Evolutionary conservation across 257 asterid species (phyloP).

Genomic region (Petunia secreta): DNA sequence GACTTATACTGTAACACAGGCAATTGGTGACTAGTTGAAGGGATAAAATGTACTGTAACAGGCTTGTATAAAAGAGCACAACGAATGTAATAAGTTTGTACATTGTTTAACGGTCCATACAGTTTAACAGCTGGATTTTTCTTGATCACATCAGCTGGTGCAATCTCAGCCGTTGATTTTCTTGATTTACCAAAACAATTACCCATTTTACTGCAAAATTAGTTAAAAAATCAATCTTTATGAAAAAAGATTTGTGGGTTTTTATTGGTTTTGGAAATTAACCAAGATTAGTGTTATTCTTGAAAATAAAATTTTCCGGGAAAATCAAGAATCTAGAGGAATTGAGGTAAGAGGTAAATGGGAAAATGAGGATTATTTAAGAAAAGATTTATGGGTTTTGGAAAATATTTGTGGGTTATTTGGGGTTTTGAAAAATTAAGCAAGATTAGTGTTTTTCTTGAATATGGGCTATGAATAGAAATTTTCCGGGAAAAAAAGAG

Average conservation of each 20-base stretch:
- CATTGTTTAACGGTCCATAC: constrained; percentile 67
- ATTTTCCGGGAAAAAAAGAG: not conserved
- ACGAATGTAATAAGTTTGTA: constrained; percentile 75
- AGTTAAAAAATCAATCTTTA: constrained; percentile 16
- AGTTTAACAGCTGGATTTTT: constrained; percentile 63
- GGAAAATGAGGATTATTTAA: too few relatives aligned
- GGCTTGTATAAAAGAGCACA: constrained; percentile 87
- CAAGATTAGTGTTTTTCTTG: not conserved
- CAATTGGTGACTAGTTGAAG: constrained; percentile 56
- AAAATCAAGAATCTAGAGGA: too few relatives aligned
- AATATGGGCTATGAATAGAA: not conserved
- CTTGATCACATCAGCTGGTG: constrained; percentile 68
- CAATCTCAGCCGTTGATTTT: constrained; percentile 74
- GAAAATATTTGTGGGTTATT: not conserved
- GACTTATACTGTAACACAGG: constrained; percentile 67
- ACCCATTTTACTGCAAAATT: constrained; percentile 55
- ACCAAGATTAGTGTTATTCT: not conserved
- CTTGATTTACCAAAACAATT: constrained; percentile 57
- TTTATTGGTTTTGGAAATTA: not conserved
- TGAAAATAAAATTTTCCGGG: too few relatives aligned
- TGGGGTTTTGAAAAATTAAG: not conserved
- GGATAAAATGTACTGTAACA: constrained; percentile 59
- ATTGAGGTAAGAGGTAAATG: too few relatives aligned
- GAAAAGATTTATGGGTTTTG: not conserved
- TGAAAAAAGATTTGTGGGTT: not conserved